A percentile compares a stretch with the other conserved stretches of the same genome.
Conservation (phyloP, 805 yeast species). For the Nakazawaea ernobii region DNA sequence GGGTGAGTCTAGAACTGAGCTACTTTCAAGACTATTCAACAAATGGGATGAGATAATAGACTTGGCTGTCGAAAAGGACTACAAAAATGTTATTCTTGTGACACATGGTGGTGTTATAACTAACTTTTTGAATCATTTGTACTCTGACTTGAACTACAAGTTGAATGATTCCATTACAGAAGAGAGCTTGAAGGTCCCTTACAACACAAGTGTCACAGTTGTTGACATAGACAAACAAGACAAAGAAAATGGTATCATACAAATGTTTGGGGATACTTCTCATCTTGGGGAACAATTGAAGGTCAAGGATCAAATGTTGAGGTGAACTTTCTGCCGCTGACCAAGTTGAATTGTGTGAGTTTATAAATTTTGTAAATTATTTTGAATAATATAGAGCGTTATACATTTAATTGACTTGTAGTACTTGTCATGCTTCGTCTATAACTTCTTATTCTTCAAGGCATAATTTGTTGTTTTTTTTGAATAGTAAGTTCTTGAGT, state of each 20-base stretch:
- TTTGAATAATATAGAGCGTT: background rate
- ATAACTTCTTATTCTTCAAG: no score
- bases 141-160: slow-evolving; percentile 30
- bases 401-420: no score
- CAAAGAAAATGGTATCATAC: slow-evolving; percentile 35
- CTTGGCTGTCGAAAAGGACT: slow-evolving; percentile 26
- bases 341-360: no score
- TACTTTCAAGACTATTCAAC: slow-evolving; percentile 41
- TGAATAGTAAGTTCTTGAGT: no score
- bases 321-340: slow-evolving; percentile 18
- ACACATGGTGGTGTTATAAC: slow-evolving; percentile 84
- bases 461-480: no score
- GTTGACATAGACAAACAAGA: slow-evolving; percentile 46
- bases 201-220: slow-evolving; percentile 68
- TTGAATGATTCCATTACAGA: slow-evolving; percentile 33
- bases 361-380: background rate
- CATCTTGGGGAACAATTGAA: slow-evolving; percentile 58
- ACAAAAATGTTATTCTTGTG: slow-evolving; percentile 51
- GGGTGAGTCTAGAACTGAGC: slow-evolving; percentile 52
- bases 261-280: slow-evolving; percentile 56
- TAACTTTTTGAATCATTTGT: slow-evolving; percentile 46
- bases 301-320: slow-evolving; percentile 41
- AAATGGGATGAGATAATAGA: slow-evolving; percentile 40
- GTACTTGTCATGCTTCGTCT: no score
- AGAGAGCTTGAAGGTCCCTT: slow-evolving; percentile 51